phyloP scores from a whole-genome alignment of 2,329 filamentous ascomycete genomes.

The Botrytis tulipae region DNA sequence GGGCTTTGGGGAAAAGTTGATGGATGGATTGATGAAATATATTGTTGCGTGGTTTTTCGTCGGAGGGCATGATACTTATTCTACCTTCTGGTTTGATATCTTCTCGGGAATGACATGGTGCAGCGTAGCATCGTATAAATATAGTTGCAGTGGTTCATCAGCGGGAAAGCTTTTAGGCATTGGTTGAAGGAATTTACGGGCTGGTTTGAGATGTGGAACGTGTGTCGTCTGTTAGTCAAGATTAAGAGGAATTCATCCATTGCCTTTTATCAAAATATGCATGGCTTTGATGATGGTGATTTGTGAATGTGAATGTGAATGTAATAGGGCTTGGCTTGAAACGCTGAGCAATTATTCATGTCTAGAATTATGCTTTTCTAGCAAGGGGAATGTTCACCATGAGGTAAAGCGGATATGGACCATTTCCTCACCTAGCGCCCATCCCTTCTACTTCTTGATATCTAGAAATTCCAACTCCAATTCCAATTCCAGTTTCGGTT shows the following conservation, averaged over 20 bases:
- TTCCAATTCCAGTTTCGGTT: no score
- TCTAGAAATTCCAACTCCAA: background rate
- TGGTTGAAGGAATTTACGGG: background rate
- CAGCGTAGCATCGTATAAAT: slow-evolving; percentile 7
- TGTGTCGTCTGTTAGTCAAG: background rate
- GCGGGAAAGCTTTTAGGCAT: background rate
- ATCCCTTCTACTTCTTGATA: background rate
- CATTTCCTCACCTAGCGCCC: background rate
- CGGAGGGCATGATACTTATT: background rate
- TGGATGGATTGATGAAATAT: background rate
- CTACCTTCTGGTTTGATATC: background rate
- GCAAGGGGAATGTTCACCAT: background rate
- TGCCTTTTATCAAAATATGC: background rate
- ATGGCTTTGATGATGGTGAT: background rate
- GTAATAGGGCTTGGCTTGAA: background rate
- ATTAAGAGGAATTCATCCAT: background rate
- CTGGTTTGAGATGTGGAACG: background rate
- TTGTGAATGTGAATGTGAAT: background rate
- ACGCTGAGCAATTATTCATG: background rate
- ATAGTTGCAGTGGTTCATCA: slow-evolving; percentile 11
- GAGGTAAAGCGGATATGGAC: background rate
- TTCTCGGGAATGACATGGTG: background rate
- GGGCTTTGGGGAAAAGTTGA: slow-evolving; percentile 1
- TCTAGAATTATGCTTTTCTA: background rate
- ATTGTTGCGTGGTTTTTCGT: background rate